Base-by-base conservation (phyloP, 768 basidiomycete genomes). In the Hericium rajendrae region DNA sequence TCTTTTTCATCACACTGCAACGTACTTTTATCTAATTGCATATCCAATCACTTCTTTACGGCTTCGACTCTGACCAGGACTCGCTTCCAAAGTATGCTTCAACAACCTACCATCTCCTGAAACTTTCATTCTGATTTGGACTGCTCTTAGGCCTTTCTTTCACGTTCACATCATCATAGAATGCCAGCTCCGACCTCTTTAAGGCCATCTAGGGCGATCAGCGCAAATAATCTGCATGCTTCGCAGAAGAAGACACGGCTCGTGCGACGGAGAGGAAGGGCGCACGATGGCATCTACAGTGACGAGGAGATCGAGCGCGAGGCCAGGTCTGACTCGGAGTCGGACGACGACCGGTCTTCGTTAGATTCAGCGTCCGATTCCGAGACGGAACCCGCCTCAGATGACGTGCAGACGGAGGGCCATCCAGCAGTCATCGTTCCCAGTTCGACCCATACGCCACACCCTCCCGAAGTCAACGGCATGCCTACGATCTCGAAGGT, bases 241-340 rank as follows among this genome's bases (percentile, higher is more conserved):
- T 48, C 58, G 10, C 24, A 62, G 37, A 69, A 63, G 64, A 78
- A 76, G 64, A 71, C 72, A 28, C 71, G 76, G 53, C 60, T 77
- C 51, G 74, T 78, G 48, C 80, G 81, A 66, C 79, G 88, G 58
- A 75, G 88, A 64, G 85, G 85, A 38, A 77, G 85, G 65, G 84
- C 74, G 3, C 77, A 74, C 62, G 74, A 75, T 56, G 77, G 71
- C 38, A 73, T 84, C 32, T 58, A 81, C 54, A 89, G 86, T 61
- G 89, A 91, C 64, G 88, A 90, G 28, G 88, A 90, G 69, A 76
- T 91, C 54, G 80, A 80, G 72, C 78, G 89, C 59, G 88, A 86
- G 70, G 76, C 74, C 6, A 80, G 75, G 61, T 82, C 86, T 20
- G 87, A 88, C 70, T 85, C 87, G 10, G 87, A 86, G 57, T 72